Percentiles rank a stretch among this genome's conserved stretches.
phyloP scores from a whole-genome alignment of 371 early-diverging fungal species.

The Saksenaea vasiformis region DNA sequence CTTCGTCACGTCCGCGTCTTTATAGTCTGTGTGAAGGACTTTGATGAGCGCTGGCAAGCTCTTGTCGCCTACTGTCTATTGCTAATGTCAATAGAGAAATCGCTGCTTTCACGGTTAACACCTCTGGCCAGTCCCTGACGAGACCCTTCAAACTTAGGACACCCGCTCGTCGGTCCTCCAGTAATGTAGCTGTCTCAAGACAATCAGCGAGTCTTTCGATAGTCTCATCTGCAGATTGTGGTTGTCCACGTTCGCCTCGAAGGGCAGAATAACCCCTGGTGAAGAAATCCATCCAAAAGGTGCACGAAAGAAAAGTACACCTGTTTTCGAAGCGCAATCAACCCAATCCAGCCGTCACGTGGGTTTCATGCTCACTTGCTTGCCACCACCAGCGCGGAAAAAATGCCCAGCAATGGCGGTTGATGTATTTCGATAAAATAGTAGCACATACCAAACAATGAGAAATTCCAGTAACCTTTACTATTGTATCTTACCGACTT shows the following conservation, averaged over 20 bases:
- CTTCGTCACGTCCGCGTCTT: slow-evolving; percentile 83
- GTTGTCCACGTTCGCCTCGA: slow-evolving; percentile 76
- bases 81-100: not conserved
- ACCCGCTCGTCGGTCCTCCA: slow-evolving; percentile 90
- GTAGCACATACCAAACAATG: too few relatives aligned
- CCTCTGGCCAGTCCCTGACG: slow-evolving; percentile 67
- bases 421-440: too few relatives aligned
- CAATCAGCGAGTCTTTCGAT: slow-evolving; percentile 87
- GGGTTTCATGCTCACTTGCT: not conserved
- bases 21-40: slow-evolving; percentile 74
- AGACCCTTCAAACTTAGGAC: slow-evolving; percentile 87
- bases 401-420: too few relatives aligned
- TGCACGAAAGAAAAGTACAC: not conserved
- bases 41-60: slow-evolving; percentile 75
- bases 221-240: slow-evolving; percentile 82
- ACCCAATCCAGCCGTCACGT: not conserved
- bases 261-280: slow-evolving; percentile 79
- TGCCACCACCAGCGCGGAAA: too few relatives aligned
- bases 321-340: not conserved
- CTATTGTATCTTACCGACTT: too few relatives aligned
- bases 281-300: slow-evolving; percentile 75
- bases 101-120: slow-evolving; percentile 6
- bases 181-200: slow-evolving; percentile 76
- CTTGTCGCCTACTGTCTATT: slow-evolving; percentile 82
- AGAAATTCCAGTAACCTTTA: too few relatives aligned